Evolutionary conservation across 148 eudicot genomes (phyloP).

Genomic region (Euryodendron excelsum): DNA sequence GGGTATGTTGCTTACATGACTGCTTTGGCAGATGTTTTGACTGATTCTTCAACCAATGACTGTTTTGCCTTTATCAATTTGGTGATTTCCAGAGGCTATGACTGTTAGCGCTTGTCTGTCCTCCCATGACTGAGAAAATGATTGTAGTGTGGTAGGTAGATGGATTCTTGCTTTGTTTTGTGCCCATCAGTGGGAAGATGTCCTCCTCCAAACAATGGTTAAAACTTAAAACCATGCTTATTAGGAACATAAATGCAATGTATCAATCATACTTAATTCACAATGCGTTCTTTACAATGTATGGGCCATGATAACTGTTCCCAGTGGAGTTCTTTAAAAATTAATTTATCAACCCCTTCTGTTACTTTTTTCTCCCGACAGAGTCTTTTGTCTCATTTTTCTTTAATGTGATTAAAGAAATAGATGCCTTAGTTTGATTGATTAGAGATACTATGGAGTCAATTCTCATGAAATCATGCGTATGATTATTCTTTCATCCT

Average conservation of each 20-base stretch:
- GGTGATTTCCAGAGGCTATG: not conserved
- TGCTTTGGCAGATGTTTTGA: not conserved
- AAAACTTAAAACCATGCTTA: not conserved
- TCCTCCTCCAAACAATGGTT: not conserved
- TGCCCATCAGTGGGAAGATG: not conserved
- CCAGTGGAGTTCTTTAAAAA: not conserved
- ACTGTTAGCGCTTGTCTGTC: not conserved
- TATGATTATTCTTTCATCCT: not conserved
- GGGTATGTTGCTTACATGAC: constrained; percentile 52
- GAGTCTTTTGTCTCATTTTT: too few relatives aligned
- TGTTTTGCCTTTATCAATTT: not conserved
- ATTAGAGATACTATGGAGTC: too few relatives aligned
- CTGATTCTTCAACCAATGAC: not conserved
- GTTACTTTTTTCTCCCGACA: not conserved
- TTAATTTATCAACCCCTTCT: not conserved
- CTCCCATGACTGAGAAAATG: not conserved
- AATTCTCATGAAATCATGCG: not conserved
- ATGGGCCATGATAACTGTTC: not conserved
- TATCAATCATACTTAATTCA: not conserved
- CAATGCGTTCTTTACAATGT: not conserved
- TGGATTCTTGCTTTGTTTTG: not conserved
- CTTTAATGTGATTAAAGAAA: too few relatives aligned
- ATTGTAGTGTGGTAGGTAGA: not conserved
- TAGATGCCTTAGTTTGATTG: too few relatives aligned
- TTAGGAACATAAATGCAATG: not conserved